Evolutionary conservation across 805 yeast species (phyloP), one percentile per base, ranked within the genome.

Genomic region (Ogataea corticis): DNA sequence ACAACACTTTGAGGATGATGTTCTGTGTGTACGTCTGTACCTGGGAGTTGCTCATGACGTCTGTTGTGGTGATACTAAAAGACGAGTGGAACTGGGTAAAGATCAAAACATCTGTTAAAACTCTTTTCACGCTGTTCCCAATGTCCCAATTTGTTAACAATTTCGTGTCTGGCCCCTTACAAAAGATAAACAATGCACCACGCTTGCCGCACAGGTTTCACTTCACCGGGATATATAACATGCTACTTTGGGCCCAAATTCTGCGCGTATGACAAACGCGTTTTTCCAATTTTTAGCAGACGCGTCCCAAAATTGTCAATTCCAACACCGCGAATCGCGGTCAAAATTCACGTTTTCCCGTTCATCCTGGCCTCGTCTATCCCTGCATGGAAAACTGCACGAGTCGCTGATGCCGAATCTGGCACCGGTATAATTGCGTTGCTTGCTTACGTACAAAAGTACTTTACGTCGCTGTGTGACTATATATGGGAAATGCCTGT

Each of bases 1-100:
- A 73, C 14, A 73, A 54, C 12, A 72, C 65, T 50, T 73, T 73
- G 36, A 66, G 52, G 11, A 54, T 55, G 34, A 66, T 61, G 37
- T 50, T 50, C 41, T 59, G 62, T 15, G 59, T 50, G 44, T 48
- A 56, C 40, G 52, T 55, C 19, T 56, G 58, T 11, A 54, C 51
- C 43, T 56, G 59, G 44, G 38, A 46, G 40, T 51, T 45, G 39
- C 52, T 51, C 58, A 54, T 54, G 36, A 13, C 35, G 42, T 29
- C 31, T 23, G 30, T 28, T 31, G 18, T 9, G 9, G 25, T 6
- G 25, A 21, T 5, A 9, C 5, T 6, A 9, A 21, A 21, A 21
- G 25, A 5, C 7, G n/a, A n/a, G n/a, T n/a, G n/a, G n/a, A n/a
- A n/a, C n/a, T n/a, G n/a, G n/a, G n/a, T n/a, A n/a, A n/a, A n/a